A percentile compares a stretch with the other conserved stretches of the same genome.
Evolutionary conservation across 495 filamentous ascomycete genomes (phyloP).

Genomic region (Usnea hakonensis): DNA sequence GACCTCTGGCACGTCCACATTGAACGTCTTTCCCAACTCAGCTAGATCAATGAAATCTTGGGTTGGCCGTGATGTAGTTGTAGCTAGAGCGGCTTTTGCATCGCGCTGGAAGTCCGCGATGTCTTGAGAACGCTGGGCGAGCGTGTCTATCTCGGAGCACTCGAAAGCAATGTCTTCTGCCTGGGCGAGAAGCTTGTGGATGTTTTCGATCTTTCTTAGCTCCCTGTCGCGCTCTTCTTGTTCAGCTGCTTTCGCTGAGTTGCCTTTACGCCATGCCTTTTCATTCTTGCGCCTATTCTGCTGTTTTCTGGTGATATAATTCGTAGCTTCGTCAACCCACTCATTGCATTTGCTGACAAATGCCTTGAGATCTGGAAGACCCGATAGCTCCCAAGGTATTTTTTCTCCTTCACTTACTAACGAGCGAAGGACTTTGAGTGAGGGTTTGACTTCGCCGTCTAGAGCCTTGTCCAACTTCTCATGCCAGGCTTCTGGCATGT

Average conservation of each 20-base stretch:
- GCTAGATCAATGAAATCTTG: conserved; percentile 81
- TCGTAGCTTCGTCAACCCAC: conserved; percentile 95
- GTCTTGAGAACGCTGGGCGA: conserved; percentile 79
- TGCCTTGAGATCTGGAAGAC: conserved; percentile 69
- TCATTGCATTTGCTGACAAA: conserved; percentile 96
- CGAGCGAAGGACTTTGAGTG: conserved; percentile 75
- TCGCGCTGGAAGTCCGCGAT: conserved; percentile 82
- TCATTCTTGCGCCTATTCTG: conserved; percentile 97
- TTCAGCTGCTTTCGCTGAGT: conserved; percentile 68
- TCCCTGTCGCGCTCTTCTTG: conserved; percentile 84
- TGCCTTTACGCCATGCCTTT: conserved; percentile 72
- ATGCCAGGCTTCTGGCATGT: conserved; percentile 79
- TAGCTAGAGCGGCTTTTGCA: conserved; percentile 59
- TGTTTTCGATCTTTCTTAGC: conserved; percentile 81
- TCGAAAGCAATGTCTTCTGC: conserved; percentile 91
- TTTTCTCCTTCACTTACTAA: conserved; percentile 92
- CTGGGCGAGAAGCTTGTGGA: conserved; percentile 72
- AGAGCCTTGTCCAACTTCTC: conserved; percentile 81
- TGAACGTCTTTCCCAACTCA: conserved; percentile 79
- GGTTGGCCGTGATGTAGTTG: conserved; percentile 50
- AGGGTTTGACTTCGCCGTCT: conserved; percentile 72
- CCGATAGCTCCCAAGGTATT: conserved; percentile 87
- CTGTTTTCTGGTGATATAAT: conserved; percentile 96
- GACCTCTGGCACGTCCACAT: conserved; percentile 90
- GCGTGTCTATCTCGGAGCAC: conserved; percentile 79